Evolutionary conservation across 1,139 yeast species (phyloP).

Genomic region (Debaryomycetaceae sp.): DNA sequence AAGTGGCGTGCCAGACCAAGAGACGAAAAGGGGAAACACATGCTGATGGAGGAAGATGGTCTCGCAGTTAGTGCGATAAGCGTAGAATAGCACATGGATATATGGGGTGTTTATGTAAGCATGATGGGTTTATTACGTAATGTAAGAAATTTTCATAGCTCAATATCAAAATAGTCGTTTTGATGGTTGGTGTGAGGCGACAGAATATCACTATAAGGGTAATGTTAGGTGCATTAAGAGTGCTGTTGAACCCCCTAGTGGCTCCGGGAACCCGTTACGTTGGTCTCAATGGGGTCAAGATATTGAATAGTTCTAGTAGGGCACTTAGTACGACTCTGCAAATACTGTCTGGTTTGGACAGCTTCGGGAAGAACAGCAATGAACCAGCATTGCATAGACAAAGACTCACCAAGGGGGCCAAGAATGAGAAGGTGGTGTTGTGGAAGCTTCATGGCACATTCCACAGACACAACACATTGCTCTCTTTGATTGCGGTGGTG

Average conservation of each 20-base stretch:
- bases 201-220: not conserved
- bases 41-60: no score
- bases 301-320: not conserved
- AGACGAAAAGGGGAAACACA: no score
- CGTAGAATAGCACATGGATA: no score
- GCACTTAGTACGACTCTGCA: not conserved
- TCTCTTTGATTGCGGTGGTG: constrained; percentile 69
- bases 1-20: no score
- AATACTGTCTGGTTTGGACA: not conserved
- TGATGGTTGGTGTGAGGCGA: not conserved
- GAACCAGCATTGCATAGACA: not conserved
- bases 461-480: constrained; percentile 77
- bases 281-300: not conserved
- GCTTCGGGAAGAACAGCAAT: not conserved
- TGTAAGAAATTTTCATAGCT: not conserved
- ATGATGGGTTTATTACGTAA: not conserved
- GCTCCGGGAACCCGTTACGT: not conserved
- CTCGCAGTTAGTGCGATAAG: no score
- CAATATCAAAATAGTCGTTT: not conserved
- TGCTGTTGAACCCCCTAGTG: not conserved
- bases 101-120: not conserved
- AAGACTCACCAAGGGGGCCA: constrained; percentile 7
- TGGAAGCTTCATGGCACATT: constrained; percentile 77
- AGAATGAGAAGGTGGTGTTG: constrained; percentile 39
- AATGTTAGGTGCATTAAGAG: not conserved